phyloP scores from a whole-genome alignment of 306 rosid species.

The Erythrophleum fordii region DNA sequence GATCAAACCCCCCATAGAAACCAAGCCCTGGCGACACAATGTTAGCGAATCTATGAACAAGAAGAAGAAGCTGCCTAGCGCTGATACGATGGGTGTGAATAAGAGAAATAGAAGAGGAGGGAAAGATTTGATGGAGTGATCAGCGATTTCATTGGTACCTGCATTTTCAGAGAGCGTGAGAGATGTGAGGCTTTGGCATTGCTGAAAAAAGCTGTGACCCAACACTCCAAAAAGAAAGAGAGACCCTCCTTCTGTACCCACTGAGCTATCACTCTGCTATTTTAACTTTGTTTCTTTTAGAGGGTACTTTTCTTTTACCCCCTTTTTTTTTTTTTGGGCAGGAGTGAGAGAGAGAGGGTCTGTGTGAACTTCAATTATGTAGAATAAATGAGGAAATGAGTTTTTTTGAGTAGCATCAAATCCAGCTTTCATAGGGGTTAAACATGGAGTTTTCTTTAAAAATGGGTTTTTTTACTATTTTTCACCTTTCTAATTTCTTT shows the following conservation, averaged over 20 bases:
- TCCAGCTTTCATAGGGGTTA: conserved; percentile 50
- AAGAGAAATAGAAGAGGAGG: conserved; percentile 1
- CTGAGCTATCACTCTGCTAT: conserved; percentile 47
- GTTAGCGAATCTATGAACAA: not conserved
- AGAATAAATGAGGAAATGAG: not conserved
- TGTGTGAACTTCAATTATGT: conserved; percentile 22
- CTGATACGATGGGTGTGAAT: not conserved
- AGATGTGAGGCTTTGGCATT: conserved; percentile 64
- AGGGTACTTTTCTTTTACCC: conserved; percentile 36
- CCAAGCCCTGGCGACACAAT: conserved; percentile 7
- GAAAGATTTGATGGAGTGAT: conserved; percentile 40
- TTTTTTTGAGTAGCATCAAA: conserved; percentile 42
- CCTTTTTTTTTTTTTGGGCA: conserved; percentile 52
- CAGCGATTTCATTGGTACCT: conserved; percentile 64
- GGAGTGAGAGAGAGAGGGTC: not conserved
- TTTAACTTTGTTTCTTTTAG: conserved; percentile 46
- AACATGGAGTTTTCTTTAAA: not conserved
- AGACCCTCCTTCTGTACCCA: conserved; percentile 40
- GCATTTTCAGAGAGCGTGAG: conserved; percentile 62
- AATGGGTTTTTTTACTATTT: not conserved
- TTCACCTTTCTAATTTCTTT: not conserved
- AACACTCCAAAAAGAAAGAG: conserved; percentile 59
- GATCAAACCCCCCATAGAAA: conserved; percentile 70
- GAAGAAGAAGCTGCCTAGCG: conserved; percentile 14
- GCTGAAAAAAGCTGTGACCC: conserved; percentile 68